Percentiles rank a stretch among this genome's conserved stretches.
Evolutionary conservation across 23 red algal genomes (phyloP).

Genomic region (Gracilariopsis chorda): DNA sequence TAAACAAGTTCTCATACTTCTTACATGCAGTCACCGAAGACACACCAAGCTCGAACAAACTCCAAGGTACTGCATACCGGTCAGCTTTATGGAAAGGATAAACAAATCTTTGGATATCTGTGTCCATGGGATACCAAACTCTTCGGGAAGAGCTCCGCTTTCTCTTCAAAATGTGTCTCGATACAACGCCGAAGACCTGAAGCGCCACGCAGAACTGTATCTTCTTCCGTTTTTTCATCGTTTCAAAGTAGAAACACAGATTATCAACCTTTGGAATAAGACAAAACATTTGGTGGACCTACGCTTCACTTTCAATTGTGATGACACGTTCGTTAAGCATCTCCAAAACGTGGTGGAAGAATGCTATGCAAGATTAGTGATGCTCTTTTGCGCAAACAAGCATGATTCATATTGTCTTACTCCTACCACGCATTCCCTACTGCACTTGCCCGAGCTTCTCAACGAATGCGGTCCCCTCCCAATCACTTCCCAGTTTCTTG

Average conservation of each 20-base stretch:
- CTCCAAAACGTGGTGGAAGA: not conserved
- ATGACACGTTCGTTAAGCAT: too few relatives aligned
- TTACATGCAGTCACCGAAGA: not conserved
- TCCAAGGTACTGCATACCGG: not conserved
- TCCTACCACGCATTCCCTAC: not conserved
- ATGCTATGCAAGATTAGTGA: not conserved
- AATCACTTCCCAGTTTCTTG: not conserved
- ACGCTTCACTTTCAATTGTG: not conserved
- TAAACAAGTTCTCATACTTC: not conserved
- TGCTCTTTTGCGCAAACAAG: not conserved
- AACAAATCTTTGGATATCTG: not conserved
- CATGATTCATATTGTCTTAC: not conserved
- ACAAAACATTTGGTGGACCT: not conserved
- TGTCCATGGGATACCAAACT: not conserved
- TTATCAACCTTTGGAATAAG: not conserved
- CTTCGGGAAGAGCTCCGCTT: not conserved
- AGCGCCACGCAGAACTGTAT: not conserved
- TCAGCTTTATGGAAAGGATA: not conserved
- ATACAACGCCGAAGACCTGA: slow-evolving; percentile 13
- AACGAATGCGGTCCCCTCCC: not conserved
- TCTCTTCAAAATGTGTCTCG: not conserved
- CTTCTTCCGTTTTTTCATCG: not conserved
- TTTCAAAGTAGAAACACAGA: not conserved
- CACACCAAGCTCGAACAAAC: not conserved
- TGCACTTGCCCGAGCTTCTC: not conserved